Evolutionary conservation across 352 stramenopile genomes (phyloP), one percentile per base, ranked within the genome.

Genomic region (Blastocystis sp.): DNA sequence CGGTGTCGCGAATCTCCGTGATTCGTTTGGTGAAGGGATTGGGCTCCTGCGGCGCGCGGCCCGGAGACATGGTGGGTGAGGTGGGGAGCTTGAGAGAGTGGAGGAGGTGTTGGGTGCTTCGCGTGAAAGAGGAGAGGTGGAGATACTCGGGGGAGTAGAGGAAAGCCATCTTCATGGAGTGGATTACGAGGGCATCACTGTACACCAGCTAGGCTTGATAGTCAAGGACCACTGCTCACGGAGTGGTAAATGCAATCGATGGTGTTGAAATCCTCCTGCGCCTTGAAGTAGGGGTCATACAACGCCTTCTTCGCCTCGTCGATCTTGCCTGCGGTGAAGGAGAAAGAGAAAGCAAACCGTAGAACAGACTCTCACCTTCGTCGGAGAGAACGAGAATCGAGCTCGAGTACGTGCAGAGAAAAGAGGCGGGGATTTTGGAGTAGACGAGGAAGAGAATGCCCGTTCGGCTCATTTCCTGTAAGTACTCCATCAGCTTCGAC

Each of bases 361-460:
- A 64, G 41, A 66, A 81, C 2, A 81, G 21, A 52, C 62, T 52
- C 17, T 21, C 41, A 38, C 70, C 70, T 7, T 10, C 11, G 23
- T 81, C 70, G 7, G 45, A 11, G 10, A 81, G n/a, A 19, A 81
- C 70, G 41, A 81, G 70, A 17, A 81, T 23, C 34, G 38, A 62
- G 41, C 65, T 52, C 34, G 48, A 45, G 41, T 65, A 81, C 21
- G 62, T 62, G 53, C 38, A 81, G 5, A 81, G 52, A 62, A 65
- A 48, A 19, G 70, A 62, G 17, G 34, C 65, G 10, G 70, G 70
- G 2, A 52, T 62, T 23, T 81, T 81, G 2, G 41, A 62, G 41
- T 81, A 81, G n/a, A 81, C 70, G 14, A 81, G 48, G 41, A 81
- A 81, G 17, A 81, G 70, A 0, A 81, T 60, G 10, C 70, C 70